A percentile compares a stretch with the other conserved stretches of the same genome.
phyloP scores from a whole-genome alignment of 768 basidiomycete species.

The Amanita fuliginea region DNA sequence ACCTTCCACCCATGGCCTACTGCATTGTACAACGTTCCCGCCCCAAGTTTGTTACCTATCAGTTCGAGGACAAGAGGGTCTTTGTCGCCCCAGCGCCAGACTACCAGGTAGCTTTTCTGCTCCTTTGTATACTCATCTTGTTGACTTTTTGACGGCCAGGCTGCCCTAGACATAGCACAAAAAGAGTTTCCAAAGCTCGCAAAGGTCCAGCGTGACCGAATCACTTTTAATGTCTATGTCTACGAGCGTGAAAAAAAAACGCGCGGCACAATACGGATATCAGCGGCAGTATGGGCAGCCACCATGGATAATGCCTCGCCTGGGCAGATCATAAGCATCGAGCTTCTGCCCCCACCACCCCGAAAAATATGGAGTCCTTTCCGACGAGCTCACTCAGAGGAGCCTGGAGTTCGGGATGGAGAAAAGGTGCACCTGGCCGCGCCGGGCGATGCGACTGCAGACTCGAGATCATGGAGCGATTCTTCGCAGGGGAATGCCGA shows the following conservation, averaged over 20 bases:
- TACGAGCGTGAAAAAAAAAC: slow-evolving; percentile 15
- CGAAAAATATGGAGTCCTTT: background rate
- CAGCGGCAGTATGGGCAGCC: slow-evolving; percentile 36
- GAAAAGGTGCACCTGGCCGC: background rate
- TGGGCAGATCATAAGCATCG: slow-evolving; percentile 4
- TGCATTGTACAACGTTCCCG: slow-evolving; percentile 12
- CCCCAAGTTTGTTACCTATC: slow-evolving; percentile 41
- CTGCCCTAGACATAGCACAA: slow-evolving; percentile 39
- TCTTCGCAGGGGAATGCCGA: background rate
- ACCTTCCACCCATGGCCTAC: background rate
- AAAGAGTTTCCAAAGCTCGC: slow-evolving; percentile 36
- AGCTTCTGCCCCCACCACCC: background rate
- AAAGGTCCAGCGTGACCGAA: slow-evolving; percentile 23
- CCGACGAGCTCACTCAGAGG: background rate
- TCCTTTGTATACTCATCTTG: too few relatives aligned
- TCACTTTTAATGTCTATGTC: slow-evolving; percentile 31
- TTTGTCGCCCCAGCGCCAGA: slow-evolving; percentile 34
- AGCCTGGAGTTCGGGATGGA: background rate
- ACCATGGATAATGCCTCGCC: slow-evolving; percentile 2
- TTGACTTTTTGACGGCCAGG: too few relatives aligned
- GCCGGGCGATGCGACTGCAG: background rate
- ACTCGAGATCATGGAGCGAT: background rate
- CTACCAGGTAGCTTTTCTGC: slow-evolving; percentile 40
- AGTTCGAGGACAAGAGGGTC: slow-evolving; percentile 29
- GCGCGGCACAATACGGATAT: slow-evolving; percentile 34